phyloP scores from a whole-genome alignment of 1,284 basidiomycete genomes.

The Puccinia coronata region DNA sequence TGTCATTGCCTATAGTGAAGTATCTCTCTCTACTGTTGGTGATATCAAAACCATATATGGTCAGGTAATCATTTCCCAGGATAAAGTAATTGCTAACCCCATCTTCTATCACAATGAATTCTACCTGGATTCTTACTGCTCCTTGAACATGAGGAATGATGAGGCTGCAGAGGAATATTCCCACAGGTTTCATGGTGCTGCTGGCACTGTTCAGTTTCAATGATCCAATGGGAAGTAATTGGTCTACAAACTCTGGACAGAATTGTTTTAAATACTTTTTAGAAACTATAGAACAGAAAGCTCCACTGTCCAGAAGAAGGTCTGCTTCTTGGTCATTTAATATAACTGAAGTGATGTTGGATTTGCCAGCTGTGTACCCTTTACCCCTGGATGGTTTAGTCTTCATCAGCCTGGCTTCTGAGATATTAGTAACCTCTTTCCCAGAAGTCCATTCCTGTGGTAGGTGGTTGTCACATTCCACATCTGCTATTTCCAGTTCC shows the following conservation, averaged over 20 bases:
- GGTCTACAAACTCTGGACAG: not conserved
- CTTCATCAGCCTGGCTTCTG: slow-evolving; percentile 1
- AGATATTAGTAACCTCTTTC: not conserved
- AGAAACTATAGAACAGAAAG: slow-evolving; percentile 11
- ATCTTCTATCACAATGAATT: slow-evolving; percentile 11
- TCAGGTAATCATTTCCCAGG: not conserved
- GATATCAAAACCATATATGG: slow-evolving; percentile 8
- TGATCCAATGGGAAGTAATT: not conserved
- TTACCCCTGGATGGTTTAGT: not conserved
- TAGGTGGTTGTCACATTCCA: not conserved
- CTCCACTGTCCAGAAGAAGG: not conserved
- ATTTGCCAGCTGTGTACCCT: not conserved
- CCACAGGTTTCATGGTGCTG: not conserved
- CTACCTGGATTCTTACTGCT: not conserved
- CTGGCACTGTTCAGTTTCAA: slow-evolving; percentile 14
- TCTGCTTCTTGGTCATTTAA: not conserved
- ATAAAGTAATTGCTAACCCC: slow-evolving; percentile 4
- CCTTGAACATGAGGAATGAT: not conserved
- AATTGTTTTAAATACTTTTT: not conserved
- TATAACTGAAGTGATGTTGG: not conserved
- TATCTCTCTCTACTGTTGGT: slow-evolving; percentile 6
- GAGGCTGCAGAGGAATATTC: not conserved
- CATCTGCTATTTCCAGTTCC: not conserved
- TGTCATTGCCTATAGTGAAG: slow-evolving; percentile 16
- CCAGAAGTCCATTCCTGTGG: not conserved